Evolutionary conservation across 768 basidiomycete genomes (phyloP).

Genomic region (Pholiota conissans): DNA sequence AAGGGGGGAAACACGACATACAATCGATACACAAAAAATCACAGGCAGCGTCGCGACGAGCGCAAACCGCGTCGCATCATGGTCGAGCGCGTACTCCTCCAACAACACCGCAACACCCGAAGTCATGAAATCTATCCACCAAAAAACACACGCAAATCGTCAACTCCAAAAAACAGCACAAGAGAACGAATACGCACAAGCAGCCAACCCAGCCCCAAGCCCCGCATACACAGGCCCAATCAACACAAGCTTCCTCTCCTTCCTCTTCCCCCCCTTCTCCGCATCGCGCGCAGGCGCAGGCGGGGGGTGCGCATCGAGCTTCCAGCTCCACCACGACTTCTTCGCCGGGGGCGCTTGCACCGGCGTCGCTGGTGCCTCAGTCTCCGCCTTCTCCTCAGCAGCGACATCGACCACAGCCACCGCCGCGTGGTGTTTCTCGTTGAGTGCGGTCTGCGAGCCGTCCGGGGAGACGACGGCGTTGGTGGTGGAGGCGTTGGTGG

Average conservation of each 20-base stretch:
- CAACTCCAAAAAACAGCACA: not conserved
- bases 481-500: conserved; percentile 7
- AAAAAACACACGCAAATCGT: conserved; percentile 15
- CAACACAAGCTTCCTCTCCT: conserved; percentile 47
- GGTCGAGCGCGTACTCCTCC: conserved; percentile 70
- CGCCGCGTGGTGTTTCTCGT: conserved; percentile 40
- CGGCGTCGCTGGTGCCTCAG: conserved; percentile 9
- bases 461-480: conserved; percentile 20
- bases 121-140: conserved; percentile 55
- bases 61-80: conserved; percentile 59
- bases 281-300: conserved; percentile 25
- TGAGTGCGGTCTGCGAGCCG: conserved; percentile 28
- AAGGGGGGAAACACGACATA: conserved; percentile 34
- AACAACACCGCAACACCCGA: conserved; percentile 60
- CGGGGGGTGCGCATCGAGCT: conserved; percentile 34
- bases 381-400: conserved; percentile 20
- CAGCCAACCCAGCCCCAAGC: conserved; percentile 59
- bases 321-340: conserved; percentile 46
- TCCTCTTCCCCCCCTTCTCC: conserved; percentile 38
- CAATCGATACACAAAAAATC: conserved; percentile 76
- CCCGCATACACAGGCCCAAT: conserved; percentile 76
- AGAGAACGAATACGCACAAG: conserved; percentile 43
- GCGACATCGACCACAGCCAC: conserved; percentile 12
- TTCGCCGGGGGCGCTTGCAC: conserved; percentile 19
- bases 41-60: conserved; percentile 66